Percentiles rank a stretch among this genome's conserved stretches.
These are phyloP conservation scores for Spencermartinsiella ligniputridi DNA, from an alignment of 1,139 yeast species.

Conservation along the genomic window DNA sequence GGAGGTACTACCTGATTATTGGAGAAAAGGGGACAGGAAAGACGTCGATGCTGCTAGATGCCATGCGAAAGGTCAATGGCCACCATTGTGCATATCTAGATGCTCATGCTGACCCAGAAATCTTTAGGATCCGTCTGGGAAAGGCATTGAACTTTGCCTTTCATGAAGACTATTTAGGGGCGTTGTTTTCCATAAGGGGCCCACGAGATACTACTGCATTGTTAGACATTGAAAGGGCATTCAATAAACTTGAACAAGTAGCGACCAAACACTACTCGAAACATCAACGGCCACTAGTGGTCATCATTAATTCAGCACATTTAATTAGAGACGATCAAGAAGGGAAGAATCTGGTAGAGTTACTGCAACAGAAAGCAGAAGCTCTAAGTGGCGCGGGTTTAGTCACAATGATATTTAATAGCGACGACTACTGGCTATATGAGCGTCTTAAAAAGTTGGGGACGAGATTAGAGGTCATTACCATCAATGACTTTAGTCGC, in stretches of 20 bases:
- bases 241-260: slow-evolving; percentile 67
- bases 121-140: slow-evolving; percentile 71
- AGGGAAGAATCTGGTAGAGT: slow-evolving; percentile 66
- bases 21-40: slow-evolving; percentile 91
- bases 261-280: slow-evolving; percentile 47
- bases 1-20: slow-evolving; percentile 65
- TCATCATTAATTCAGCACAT: slow-evolving; percentile 72
- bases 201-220: slow-evolving; percentile 84
- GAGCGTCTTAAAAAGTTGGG: slow-evolving; percentile 70
- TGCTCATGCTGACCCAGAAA: slow-evolving; percentile 85
- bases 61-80: slow-evolving; percentile 63
- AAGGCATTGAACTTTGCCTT: slow-evolving; percentile 69
- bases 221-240: slow-evolving; percentile 78
- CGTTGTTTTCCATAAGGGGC: slow-evolving; percentile 75
- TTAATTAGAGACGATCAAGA: slow-evolving; percentile 66
- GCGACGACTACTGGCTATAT: slow-evolving; percentile 86
- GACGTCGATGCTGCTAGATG: slow-evolving; percentile 65
- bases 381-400: slow-evolving; percentile 70
- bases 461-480: slow-evolving; percentile 68
- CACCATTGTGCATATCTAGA: slow-evolving; percentile 67
- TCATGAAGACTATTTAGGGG: slow-evolving; percentile 79
- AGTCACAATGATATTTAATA: slow-evolving; percentile 70
- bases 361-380: slow-evolving; percentile 81
- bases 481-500: slow-evolving; percentile 62
- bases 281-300: slow-evolving; percentile 52